Evolutionary conservation across 768 basidiomycete species (phyloP), one percentile per base, ranked within the genome.

Genomic region (Termitomyces sp.): DNA sequence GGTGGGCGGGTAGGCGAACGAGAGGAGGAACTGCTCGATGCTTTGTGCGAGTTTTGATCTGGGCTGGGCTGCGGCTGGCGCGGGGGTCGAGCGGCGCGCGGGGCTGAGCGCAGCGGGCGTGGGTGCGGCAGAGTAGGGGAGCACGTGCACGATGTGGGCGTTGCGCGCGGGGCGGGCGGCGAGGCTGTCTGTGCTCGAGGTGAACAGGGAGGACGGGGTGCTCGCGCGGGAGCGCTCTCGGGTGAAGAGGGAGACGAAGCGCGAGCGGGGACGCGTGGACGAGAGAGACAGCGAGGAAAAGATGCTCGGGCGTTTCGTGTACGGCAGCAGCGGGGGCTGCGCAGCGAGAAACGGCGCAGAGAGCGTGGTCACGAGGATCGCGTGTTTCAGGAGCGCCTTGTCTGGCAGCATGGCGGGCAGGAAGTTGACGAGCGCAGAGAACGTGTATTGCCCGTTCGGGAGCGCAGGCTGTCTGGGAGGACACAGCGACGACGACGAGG

Each of bases 361-460:
- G 45, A 79, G 68, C 14, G 78, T 76, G 1, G 74, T 77, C 4
- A 79, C 72, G 32, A 81, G 69, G 12, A 81, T 74, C 7, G 75
- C 71, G 57, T 77, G 70, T 54, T 79, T 79, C 5, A 80, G 63
- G 5, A 79, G 64, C 12, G 70, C 70, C 59, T 77, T 78, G 40
- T 81, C 79, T 0, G 72, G 69, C 1, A 75, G 56, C 18, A 57
- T 57, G 4, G 68, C 36, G 0, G 78, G 76, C n/a, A 81, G 67
- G 61, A 78, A 79, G 48, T 77, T 77, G 59, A 81, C 57, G 16
- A 81, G 61, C 9, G 75, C 75, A 56, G 77, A 77, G 57, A 81
- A 79, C 0, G 70, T 63, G 38, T 70, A 66, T 38, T 59, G 57
- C 26, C 20, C 40, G 30, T 56, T 51, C 54, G 28, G 36, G 42